Conservation (phyloP, 495 filamentous ascomycete genomes). For the Tuber magnatum region DNA sequence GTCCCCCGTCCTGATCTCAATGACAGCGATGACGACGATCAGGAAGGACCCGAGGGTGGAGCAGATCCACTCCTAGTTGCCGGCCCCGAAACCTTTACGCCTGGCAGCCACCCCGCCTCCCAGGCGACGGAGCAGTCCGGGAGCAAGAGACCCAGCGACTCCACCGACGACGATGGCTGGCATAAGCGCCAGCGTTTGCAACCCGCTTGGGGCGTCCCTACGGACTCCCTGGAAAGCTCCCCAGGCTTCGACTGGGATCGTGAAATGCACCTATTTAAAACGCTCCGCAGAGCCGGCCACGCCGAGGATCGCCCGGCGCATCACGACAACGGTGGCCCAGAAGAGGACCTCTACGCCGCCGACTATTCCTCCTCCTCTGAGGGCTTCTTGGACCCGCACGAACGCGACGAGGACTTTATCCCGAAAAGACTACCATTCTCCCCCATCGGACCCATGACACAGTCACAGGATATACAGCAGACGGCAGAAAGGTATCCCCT, state of each 20-base stretch:
- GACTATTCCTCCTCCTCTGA: not conserved
- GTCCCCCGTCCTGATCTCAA: not conserved
- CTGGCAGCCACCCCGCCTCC: not conserved
- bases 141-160: not conserved
- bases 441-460: not conserved
- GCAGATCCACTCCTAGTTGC: no score
- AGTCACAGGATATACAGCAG: not conserved
- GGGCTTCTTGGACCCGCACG: conserved; percentile 1
- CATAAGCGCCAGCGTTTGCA: not conserved
- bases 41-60: not conserved
- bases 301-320: not conserved
- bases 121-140: not conserved
- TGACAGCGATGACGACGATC: not conserved
- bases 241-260: not conserved
- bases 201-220: not conserved
- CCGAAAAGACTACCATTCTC: not conserved
- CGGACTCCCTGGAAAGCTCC: not conserved
- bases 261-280: not conserved
- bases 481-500: not conserved
- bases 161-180: not conserved
- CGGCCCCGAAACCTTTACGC: no score
- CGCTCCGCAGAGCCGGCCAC: not conserved
- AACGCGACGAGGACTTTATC: not conserved
- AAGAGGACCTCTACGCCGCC: not conserved
- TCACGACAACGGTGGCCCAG: not conserved